Base-by-base conservation (phyloP, 2,329 filamentous ascomycete genomes). In the Nakataea oryzae region DNA sequence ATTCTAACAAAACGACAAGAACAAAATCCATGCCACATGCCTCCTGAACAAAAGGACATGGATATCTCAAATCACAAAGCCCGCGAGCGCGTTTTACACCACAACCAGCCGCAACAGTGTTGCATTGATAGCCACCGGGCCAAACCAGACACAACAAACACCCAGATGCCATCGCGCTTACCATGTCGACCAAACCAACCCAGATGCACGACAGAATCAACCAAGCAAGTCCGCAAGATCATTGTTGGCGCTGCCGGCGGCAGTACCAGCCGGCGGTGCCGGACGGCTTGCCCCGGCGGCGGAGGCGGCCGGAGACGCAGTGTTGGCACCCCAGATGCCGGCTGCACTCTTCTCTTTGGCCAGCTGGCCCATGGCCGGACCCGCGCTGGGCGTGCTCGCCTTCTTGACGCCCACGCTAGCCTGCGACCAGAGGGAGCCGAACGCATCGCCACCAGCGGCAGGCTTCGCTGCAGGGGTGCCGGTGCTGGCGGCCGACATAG, bases 281-380 rank as follows among this genome's bases (percentile, higher is more conserved):
- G 41, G 41, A n/a, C 41, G 41, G 41, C 5, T 50, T 50, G 41
- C 41, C 41, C 41, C 41, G 21, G 41, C 41, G 2, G 41, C 41
- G 24, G 41, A n/a, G 21, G 41, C 41, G 8, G 34, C 34, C 5
- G 34, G 34, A 47, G 34, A 17, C 21, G 41, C 41, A 13, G 41
- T n/a, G 41, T 9, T 50, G 41, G 90, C 84, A 24, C 93, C 95
- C 92, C 96, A 99, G 66, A 99, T 91, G 9, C 93, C 92, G 21
- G 93, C 92, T 69, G 87, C 92, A 63, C 92, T 95, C 82, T 97
- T 97, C 76, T 97, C 92, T 80, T 97, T 97, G n/a, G 93, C 93
- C 74, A 99, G 85, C 73, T 96, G 93, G 32, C 92, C 93, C 76
- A 99, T 83, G 62, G 93, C 93, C 63, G 86, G 87, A 0, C 88